Base-by-base conservation (phyloP, 345 rosid genomes). In the Euphorbia pulcherrima region DNA sequence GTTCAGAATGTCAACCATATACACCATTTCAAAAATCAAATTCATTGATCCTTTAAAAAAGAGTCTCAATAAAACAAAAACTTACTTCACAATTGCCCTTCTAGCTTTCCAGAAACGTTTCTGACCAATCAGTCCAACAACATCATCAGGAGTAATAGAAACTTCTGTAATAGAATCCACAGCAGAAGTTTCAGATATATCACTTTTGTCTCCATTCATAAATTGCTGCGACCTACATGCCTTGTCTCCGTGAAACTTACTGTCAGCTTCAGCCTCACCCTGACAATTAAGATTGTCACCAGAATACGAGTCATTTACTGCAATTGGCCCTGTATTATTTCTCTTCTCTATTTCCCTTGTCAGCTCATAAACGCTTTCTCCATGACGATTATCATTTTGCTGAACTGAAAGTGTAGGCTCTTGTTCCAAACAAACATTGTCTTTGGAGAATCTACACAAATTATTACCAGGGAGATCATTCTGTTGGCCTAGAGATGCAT, bases 101-200 rank as follows among this genome's bases (percentile, higher is more conserved):
- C 98, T 86, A 23, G 98, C 98, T 77, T 88, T 92, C 97, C 93
- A 92, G 75, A 92, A 92, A 79, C 70, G 89, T 73, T 86, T 88
- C 68, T 87, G 96, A 77, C 98, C 98, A 71, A 92, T 85, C 67
- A 82, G 72, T 76, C 88, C 97, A 46, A 90, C 98, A 59, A 90
- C 86, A 29, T 90, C 96, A 81, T 90, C 98, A 9, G 97, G 97
- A 64, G 90, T 80, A 29, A 88, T 58, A 71, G 83, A 92, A 65
- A 77, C 20, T 41, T 82, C 78, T 27, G 89, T 80, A 50, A 79
- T 52, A 53, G 90, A 85, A 82, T 90, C 96, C 70, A 87, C 80
- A 79, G 86, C 79, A 11, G 96, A 88, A 60, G 83, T 77, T 76
- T 85, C 93, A 6, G 96, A 88, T 65, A 28, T 63, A 44, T 79